phyloP scores from a whole-genome alignment of 441 rosid species.

The Brassica hybrid region DNA sequence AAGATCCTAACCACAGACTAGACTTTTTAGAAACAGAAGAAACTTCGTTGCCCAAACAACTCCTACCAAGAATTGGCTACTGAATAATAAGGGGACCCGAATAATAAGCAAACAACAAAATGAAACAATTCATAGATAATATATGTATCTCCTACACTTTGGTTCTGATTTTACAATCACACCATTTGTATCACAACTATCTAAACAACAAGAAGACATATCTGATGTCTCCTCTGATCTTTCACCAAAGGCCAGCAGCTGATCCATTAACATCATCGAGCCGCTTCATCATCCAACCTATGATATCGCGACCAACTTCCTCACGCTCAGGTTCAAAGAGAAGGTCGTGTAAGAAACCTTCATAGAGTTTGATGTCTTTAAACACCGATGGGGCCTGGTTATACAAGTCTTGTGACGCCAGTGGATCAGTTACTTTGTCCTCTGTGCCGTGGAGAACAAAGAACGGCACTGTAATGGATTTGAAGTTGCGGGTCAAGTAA shows the following conservation, averaged over 20 bases:
- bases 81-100: background rate
- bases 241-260: conserved; percentile 32
- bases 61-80: conserved; percentile 12
- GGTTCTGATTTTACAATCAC: conserved; percentile 35
- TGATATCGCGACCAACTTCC: conserved; percentile 79
- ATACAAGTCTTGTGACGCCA: conserved; percentile 87
- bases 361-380: conserved; percentile 88
- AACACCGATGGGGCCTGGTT: conserved; percentile 72
- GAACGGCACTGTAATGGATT: conserved; percentile 77
- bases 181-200: conserved; percentile 35
- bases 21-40: background rate
- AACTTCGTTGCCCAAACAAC: background rate
- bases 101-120: conserved; percentile 10
- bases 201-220: conserved; percentile 29
- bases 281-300: conserved; percentile 85
- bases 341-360: conserved; percentile 92
- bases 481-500: conserved; percentile 68
- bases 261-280: conserved; percentile 42
- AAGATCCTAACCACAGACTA: background rate
- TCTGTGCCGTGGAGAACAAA: conserved; percentile 93
- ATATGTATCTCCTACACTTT: conserved; percentile 28
- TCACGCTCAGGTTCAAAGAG: conserved; percentile 92
- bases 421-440: conserved; percentile 90
- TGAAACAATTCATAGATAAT: conserved; percentile 28
- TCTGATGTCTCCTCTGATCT: conserved; percentile 17